Base-by-base conservation (phyloP, 1,284 basidiomycete genomes). In the Cryptococcus amylolentus region DNA sequence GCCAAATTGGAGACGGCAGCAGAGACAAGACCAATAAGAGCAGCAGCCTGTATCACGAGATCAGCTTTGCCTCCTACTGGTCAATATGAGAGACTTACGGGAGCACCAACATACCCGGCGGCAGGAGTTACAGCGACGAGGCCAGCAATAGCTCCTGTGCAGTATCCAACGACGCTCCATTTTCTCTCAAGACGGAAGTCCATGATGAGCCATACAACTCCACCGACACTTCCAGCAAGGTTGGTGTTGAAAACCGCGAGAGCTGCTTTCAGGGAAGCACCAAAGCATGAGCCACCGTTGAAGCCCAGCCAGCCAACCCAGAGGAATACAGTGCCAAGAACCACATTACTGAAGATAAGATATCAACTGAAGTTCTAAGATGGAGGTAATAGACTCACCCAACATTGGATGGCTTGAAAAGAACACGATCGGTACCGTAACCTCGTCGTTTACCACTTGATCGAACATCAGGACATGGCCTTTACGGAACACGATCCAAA, bases 381-480 rank as follows among this genome's bases (percentile, higher is more conserved):
- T 26, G 14, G 7, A 26, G 7, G 10, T 13, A 4, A 46, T 12
- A 16, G 6, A 61, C 62, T 51, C 50, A 66, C 67, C 88, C 88
- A 18, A 96, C 91, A 72, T 95, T 96, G 76, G 94, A 91, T 9
- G 93, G 93, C 60, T 91, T 86, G 81, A 93, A 96, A 68, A 93
- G 88, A 64, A 90, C 80, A 26, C 90, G 80, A 69, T 94, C 88
- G 44, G 87, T 87, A 59, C 93, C 87, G 72, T 84, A 88, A 10
- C 81, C 81, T 49, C 79, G 68, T 53, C 82, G 77, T 49, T 78
- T 78, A 55, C 81, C 82, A 35, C 31, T 35, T 8, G 31, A 35
- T 35, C 5, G 31, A 35, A 8, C 4, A 35, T 35, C 23, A 23
- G 23, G 31, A 35, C 31, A 35, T 35, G 23, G 23, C 23, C 23